A percentile compares a stretch with the other conserved stretches of the same genome.
Evolutionary conservation across 768 basidiomycete genomes (phyloP).

Genomic region (Lyophyllum atratum): DNA sequence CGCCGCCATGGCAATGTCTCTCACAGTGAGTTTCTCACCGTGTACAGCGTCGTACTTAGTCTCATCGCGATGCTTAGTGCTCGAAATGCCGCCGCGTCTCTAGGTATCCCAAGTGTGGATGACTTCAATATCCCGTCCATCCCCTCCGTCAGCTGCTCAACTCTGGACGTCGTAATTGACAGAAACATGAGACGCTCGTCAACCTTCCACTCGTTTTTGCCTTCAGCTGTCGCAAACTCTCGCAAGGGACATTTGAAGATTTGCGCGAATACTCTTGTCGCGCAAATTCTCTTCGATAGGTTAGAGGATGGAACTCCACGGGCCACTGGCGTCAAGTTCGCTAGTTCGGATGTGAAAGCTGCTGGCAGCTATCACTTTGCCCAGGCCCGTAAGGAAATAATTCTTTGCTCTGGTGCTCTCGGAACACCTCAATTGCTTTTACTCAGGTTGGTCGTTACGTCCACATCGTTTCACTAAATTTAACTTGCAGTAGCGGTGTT

Average conservation of each 20-base stretch:
- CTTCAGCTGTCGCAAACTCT: slow-evolving; percentile 7
- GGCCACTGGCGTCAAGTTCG: not conserved
- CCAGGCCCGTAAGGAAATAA: slow-evolving; percentile 21
- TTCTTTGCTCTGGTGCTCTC: slow-evolving; percentile 40
- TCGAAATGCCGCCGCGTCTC: slow-evolving; percentile 7
- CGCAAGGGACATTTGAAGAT: slow-evolving; percentile 23
- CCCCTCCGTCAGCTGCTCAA: slow-evolving; percentile 18
- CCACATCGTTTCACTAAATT: not conserved
- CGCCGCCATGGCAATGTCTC: no score
- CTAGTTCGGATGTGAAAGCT: not conserved
- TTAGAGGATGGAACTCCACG: slow-evolving; percentile 9
- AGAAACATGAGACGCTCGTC: slow-evolving; percentile 17
- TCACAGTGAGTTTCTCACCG: no score
- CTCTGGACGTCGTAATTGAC: slow-evolving; percentile 23
- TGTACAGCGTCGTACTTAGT: no score
- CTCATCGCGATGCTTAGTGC: no score
- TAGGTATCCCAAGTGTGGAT: slow-evolving; percentile 20
- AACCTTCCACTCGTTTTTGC: slow-evolving; percentile 25
- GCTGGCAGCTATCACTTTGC: not conserved
- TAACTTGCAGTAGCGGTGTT: slow-evolving; percentile 36
- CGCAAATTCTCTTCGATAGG: no score
- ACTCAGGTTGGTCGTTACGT: slow-evolving; percentile 20
- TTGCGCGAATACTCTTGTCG: slow-evolving; percentile 21
- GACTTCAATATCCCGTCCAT: slow-evolving; percentile 21
- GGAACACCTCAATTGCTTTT: slow-evolving; percentile 45